A percentile compares a stretch with the other conserved stretches of the same genome.
Conservation (phyloP, 257 asterid genomes). For the Ehretia macrophylla region DNA sequence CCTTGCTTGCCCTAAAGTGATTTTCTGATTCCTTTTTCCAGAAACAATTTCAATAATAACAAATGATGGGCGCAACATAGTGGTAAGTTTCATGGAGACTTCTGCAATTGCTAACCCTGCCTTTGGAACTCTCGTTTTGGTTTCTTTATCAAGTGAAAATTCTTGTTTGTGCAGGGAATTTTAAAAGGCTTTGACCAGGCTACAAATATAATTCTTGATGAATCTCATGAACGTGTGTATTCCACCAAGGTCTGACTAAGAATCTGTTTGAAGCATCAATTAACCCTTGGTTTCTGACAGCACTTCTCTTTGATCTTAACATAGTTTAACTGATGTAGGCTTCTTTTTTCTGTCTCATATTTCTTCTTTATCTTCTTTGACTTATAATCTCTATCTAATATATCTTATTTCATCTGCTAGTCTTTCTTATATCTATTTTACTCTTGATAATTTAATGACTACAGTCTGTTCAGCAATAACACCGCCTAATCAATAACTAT, state of each 20-base stretch:
- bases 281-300: not conserved
- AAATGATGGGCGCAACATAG: conserved; percentile 92
- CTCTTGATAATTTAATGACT: no score
- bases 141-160: conserved; percentile 1
- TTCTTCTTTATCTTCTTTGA: not conserved
- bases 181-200: conserved; percentile 97
- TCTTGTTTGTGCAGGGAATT: conserved; percentile 56
- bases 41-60: conserved; percentile 86
- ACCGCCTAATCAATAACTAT: no score
- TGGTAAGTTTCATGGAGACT: conserved; percentile 47
- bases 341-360: not conserved
- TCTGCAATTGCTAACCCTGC: not conserved
- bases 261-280: not conserved
- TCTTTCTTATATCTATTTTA: no score
- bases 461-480: no score
- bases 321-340: not conserved
- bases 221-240: conserved; percentile 96
- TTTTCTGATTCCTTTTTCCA: conserved; percentile 31
- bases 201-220: conserved; percentile 91
- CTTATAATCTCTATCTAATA: no score
- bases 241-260: conserved; percentile 71
- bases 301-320: not conserved
- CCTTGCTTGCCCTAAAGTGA: conserved; percentile 14
- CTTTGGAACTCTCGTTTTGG: conserved; percentile 4
- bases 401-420: no score